Evolutionary conservation across 306 rosid species (phyloP).

Genomic region (Vigna radiata): DNA sequence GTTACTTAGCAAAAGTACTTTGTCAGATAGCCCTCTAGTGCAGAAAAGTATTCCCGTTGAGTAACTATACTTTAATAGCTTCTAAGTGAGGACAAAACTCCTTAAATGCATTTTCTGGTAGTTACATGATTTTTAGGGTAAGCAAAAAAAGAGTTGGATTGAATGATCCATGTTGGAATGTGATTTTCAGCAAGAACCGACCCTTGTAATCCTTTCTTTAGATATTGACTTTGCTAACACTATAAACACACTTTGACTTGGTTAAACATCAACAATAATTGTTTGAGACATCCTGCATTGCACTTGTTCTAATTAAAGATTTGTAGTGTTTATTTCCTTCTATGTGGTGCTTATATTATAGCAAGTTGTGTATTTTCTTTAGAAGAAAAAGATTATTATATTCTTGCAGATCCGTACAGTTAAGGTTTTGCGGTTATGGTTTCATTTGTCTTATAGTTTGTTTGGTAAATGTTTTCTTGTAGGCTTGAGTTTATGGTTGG

Average conservation of each 20-base stretch:
- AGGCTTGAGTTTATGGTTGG: conserved; percentile 81
- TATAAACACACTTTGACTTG: conserved; percentile 1
- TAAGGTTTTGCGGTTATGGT: conserved; percentile 25
- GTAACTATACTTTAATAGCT: too few species aligned
- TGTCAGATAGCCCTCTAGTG: too few species aligned
- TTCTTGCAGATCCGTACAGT: conserved; percentile 30
- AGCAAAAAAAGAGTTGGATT: neutral
- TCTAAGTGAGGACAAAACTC: too few species aligned
- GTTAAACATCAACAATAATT: conserved; percentile 5
- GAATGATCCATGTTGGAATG: neutral
- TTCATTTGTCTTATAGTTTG: conserved; percentile 36
- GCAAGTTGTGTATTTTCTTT: conserved; percentile 9
- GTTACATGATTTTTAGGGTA: neutral
- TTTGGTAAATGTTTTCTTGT: conserved; percentile 44
- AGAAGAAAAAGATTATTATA: neutral
- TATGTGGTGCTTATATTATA: conserved; percentile 10
- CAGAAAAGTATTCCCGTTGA: too few species aligned
- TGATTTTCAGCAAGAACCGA: neutral
- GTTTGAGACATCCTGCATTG: conserved; percentile 29
- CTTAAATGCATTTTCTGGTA: neutral
- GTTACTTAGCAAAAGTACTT: too few species aligned
- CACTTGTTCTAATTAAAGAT: conserved; percentile 29
- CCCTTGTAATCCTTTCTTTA: conserved; percentile 4
- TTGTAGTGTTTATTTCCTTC: conserved; percentile 6
- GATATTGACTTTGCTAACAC: conserved; percentile 8